Evolutionary conservation across 768 basidiomycete species (phyloP).

Genomic region (Kondoa subrosea): DNA sequence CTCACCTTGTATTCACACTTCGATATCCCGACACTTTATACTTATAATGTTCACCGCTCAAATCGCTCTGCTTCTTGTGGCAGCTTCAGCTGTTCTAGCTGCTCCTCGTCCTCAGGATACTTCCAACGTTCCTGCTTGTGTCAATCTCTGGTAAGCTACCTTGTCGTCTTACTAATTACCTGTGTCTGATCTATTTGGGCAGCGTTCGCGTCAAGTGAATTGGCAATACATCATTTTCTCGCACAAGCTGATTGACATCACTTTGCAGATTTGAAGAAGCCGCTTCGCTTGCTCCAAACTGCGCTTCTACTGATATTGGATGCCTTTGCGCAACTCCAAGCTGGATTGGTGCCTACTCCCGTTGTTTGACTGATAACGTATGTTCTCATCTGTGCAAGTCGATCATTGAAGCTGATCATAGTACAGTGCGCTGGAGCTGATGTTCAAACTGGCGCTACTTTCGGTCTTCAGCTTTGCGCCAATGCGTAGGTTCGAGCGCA

Average conservation of each 20-base stretch:
- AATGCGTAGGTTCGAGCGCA: neutral
- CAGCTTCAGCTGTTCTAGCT: neutral
- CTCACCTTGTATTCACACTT: too few species aligned
- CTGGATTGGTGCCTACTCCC: neutral
- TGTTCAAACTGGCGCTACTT: neutral
- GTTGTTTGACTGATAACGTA: slow-evolving; percentile 1
- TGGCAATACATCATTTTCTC: too few species aligned
- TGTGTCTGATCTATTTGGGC: neutral
- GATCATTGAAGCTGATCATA: neutral
- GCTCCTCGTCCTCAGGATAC: neutral
- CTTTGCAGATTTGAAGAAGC: neutral
- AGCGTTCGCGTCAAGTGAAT: neutral
- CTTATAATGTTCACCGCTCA: neutral
- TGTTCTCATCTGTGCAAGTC: neutral
- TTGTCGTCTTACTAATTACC: neutral
- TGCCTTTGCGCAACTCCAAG: neutral
- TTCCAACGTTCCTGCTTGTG: neutral
- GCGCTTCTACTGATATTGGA: too few species aligned
- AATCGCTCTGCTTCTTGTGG: neutral
- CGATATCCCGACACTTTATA: too few species aligned
- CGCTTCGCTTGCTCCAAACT: neutral
- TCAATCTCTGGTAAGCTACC: too few species aligned
- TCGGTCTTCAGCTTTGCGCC: neutral
- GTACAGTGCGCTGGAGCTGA: neutral
- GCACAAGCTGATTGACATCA: too few species aligned